phyloP scores from a whole-genome alignment of 1,284 basidiomycete species.

The Rhodotorula sp. region DNA sequence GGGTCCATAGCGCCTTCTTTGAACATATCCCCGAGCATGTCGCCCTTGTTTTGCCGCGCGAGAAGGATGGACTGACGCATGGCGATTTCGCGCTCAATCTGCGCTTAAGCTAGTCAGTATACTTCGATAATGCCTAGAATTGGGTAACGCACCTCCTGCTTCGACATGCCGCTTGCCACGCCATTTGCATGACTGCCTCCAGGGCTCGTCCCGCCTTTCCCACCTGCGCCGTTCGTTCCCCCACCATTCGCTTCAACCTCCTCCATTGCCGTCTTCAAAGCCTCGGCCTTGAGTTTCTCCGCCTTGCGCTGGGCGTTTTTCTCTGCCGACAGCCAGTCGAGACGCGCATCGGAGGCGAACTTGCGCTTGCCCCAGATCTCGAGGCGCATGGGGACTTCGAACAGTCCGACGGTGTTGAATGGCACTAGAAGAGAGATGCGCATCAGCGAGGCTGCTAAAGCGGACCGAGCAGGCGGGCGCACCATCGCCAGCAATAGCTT shows the following conservation, averaged over 20 bases:
- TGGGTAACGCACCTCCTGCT: neutral
- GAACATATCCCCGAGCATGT: conserved; percentile 34
- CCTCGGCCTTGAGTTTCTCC: conserved; percentile 5
- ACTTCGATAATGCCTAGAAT: neutral
- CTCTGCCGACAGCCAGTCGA: conserved; percentile 34
- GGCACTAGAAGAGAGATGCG: conserved; percentile 1
- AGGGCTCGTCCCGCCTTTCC: neutral
- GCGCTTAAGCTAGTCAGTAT: too few relatives aligned
- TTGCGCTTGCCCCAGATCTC: conserved; percentile 29
- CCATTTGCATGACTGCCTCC: neutral
- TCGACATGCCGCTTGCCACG: neutral
- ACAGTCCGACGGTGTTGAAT: conserved; percentile 3
- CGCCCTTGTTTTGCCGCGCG: conserved; percentile 19
- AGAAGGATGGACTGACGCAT: conserved; percentile 25
- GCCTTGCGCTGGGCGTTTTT: neutral
- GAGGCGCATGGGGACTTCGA: conserved; percentile 9
- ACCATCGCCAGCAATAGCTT: conserved; percentile 16
- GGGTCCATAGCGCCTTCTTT: conserved; percentile 36
- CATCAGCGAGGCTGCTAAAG: neutral
- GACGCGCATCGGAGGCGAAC: conserved; percentile 11
- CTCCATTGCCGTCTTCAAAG: conserved; percentile 1
- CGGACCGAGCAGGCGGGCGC: neutral
- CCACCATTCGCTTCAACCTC: neutral
- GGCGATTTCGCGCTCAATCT: conserved; percentile 9
- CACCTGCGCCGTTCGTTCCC: neutral